Conservation (phyloP, 352 stramenopile species). For the Chrysophaeum taylorii region DNA sequence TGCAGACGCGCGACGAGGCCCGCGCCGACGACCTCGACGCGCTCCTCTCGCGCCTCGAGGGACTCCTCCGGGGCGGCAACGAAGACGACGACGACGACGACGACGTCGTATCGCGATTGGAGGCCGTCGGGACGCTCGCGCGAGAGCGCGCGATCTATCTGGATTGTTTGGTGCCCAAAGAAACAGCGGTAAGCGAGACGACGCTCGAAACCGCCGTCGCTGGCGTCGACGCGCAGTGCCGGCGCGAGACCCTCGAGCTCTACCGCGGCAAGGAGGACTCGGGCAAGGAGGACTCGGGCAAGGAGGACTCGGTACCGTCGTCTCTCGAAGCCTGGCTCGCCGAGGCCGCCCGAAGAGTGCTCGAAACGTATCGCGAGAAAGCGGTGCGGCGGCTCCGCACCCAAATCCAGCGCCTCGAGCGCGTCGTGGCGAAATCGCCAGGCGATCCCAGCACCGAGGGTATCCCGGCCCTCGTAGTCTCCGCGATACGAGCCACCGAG, state of each 20-base stretch:
- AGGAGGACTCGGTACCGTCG: constrained; percentile 45
- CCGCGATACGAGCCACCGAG: constrained; percentile 14
- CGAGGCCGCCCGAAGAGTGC: constrained; percentile 51
- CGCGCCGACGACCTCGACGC: constrained; percentile 51
- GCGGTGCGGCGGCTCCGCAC: constrained; percentile 43
- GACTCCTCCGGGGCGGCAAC: not conserved
- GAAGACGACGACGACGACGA: too few relatives aligned
- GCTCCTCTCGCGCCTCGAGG: constrained; percentile 48
- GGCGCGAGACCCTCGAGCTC: constrained; percentile 31
- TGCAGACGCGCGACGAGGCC: constrained; percentile 62
- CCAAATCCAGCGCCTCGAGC: constrained; percentile 52
- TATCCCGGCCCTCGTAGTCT: constrained; percentile 42
- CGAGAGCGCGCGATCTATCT: constrained; percentile 20
- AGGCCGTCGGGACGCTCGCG: constrained; percentile 21
- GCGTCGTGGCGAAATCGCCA: constrained; percentile 48
- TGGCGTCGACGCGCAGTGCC: constrained; percentile 27
- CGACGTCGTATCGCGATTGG: not conserved
- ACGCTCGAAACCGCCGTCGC: constrained; percentile 24
- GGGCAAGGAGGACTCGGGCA: constrained; percentile 53
- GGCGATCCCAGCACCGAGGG: constrained; percentile 27
- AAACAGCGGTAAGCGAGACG: not conserved
- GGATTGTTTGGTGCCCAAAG: too few relatives aligned
- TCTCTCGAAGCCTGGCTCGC: constrained; percentile 60
- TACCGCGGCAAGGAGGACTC: constrained; percentile 34
- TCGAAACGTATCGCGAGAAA: constrained; percentile 34